A percentile compares a stretch with the other conserved stretches of the same genome.
Conservation (phyloP, 2,329 filamentous ascomycete species). For the Dactylonectria macrodidyma region DNA sequence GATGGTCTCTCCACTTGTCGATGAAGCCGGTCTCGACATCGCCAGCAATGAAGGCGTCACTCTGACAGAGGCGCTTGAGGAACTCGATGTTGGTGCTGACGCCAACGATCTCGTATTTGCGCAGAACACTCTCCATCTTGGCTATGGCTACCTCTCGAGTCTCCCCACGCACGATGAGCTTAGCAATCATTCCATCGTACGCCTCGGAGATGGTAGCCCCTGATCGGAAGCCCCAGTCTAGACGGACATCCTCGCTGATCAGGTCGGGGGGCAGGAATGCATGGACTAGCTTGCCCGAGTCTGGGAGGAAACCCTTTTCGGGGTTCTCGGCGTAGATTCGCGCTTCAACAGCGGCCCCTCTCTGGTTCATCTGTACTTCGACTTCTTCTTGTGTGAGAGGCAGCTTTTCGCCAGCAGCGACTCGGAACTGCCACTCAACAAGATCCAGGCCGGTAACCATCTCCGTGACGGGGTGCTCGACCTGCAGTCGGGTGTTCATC, state of each 20-base stretch:
- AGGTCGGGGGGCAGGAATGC: constrained; percentile 78
- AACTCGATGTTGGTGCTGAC: constrained; percentile 98
- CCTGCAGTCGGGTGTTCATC: constrained; percentile 91
- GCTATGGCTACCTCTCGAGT: constrained; percentile 86
- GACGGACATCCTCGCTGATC: constrained; percentile 79
- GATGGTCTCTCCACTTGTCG: constrained; percentile 84
- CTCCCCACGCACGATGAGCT: constrained; percentile 90
- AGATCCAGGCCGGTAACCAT: constrained; percentile 81
- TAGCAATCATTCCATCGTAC: constrained; percentile 99
- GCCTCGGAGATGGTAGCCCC: constrained; percentile 94
- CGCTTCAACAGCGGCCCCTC: constrained; percentile 93
- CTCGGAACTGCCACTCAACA: constrained; percentile 96
- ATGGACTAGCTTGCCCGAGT: constrained; percentile 90
- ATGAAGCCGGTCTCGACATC: constrained; percentile 98
- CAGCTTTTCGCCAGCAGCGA: constrained; percentile 70
- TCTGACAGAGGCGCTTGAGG: constrained; percentile 87
- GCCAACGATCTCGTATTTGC: constrained; percentile 93
- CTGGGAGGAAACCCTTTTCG: constrained; percentile 91
- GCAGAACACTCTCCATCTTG: constrained; percentile 84
- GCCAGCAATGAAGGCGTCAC: constrained; percentile 85
- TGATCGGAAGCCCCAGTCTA: constrained; percentile 93
- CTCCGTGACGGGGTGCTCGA: constrained; percentile 93
- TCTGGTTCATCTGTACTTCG: constrained; percentile 79
- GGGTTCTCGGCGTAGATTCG: constrained; percentile 98
- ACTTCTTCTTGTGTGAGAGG: constrained; percentile 74